Conservation (phyloP, 2,329 filamentous ascomycete genomes). For the Alternaria dauci region DNA sequence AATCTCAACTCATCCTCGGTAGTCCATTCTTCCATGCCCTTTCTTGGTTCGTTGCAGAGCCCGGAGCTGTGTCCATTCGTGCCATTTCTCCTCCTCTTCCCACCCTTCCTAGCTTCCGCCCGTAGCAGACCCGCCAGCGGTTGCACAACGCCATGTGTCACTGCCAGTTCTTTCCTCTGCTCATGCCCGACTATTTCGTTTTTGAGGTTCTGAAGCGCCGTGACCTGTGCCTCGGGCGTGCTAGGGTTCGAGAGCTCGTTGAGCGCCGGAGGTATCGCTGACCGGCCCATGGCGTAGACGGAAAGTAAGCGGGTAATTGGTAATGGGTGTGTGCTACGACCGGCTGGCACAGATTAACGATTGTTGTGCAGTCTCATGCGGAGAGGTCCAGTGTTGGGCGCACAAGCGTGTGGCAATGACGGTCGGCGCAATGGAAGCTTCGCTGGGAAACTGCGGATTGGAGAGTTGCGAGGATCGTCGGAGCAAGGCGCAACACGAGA, state of each 20-base stretch:
- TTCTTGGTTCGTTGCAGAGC: slow-evolving; percentile 14
- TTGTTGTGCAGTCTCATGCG: slow-evolving; percentile 14
- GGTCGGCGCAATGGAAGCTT: slow-evolving; percentile 9
- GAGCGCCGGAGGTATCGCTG: slow-evolving; percentile 48
- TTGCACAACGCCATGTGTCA: slow-evolving; percentile 73
- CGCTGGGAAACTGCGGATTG: slow-evolving; percentile 5
- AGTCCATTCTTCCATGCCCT: slow-evolving; percentile 52
- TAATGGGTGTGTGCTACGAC: slow-evolving; percentile 19
- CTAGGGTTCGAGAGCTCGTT: slow-evolving; percentile 51
- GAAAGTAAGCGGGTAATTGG: slow-evolving; percentile 12
- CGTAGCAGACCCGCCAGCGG: slow-evolving; percentile 65
- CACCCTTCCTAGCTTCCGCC: slow-evolving; percentile 53
- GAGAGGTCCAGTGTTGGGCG: slow-evolving; percentile 9
- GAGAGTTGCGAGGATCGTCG: slow-evolving; percentile 16
- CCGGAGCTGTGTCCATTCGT: slow-evolving; percentile 27
- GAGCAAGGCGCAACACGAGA: slow-evolving; percentile 23
- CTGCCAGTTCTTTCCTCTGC: slow-evolving; percentile 82
- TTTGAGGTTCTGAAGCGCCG: slow-evolving; percentile 77
- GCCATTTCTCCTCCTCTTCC: slow-evolving; percentile 60
- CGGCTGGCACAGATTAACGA: slow-evolving; percentile 14
- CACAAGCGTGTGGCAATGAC: slow-evolving; percentile 11
- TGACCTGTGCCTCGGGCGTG: slow-evolving; percentile 52
- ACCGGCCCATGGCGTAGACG: slow-evolving; percentile 44
- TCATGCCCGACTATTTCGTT: slow-evolving; percentile 90
- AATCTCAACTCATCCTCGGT: slow-evolving; percentile 74